phyloP scores from a whole-genome alignment of 2,329 filamentous ascomycete genomes.

The Xylariomycetidae sp. region DNA sequence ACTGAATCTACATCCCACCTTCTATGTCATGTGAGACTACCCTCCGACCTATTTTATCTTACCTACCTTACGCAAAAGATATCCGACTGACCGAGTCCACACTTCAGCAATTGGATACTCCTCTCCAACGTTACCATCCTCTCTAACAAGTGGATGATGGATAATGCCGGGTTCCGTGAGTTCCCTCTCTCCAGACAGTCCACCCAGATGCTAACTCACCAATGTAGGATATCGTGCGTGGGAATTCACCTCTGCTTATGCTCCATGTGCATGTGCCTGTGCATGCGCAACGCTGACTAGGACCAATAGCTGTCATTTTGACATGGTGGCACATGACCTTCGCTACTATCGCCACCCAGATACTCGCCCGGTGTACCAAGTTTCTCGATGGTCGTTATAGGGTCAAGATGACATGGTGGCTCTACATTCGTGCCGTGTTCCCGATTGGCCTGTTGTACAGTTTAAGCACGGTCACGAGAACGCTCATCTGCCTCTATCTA shows the following conservation, averaged over 20 bases:
- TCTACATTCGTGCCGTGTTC: slow-evolving; percentile 58
- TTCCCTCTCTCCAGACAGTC: too few species aligned
- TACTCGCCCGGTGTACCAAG: slow-evolving; percentile 57
- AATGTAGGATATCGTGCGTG: too few species aligned
- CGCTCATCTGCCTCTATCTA: slow-evolving; percentile 62
- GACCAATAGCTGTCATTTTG: slow-evolving; percentile 44
- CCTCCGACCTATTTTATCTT: too few species aligned
- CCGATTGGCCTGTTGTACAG: slow-evolving; percentile 63
- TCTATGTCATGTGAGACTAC: too few species aligned
- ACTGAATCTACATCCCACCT: too few species aligned
- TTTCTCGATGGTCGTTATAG: slow-evolving; percentile 58
- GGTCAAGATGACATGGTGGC: slow-evolving; percentile 52
- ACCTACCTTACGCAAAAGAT: slow-evolving; percentile 2
- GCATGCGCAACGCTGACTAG: slow-evolving; percentile 19
- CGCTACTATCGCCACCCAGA: slow-evolving; percentile 59
- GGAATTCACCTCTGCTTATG: too few species aligned
- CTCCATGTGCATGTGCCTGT: background rate
- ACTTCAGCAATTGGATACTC: slow-evolving; percentile 66
- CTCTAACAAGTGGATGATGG: slow-evolving; percentile 88
- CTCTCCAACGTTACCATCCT: slow-evolving; percentile 80
- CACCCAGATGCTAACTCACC: too few species aligned
- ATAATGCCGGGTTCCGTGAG: slow-evolving; percentile 69
- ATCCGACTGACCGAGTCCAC: too few species aligned
- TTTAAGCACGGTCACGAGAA: slow-evolving; percentile 59
- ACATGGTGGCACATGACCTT: slow-evolving; percentile 65